Conservation (phyloP, 352 stramenopile genomes). For the Phytophthora citrophthora region DNA sequence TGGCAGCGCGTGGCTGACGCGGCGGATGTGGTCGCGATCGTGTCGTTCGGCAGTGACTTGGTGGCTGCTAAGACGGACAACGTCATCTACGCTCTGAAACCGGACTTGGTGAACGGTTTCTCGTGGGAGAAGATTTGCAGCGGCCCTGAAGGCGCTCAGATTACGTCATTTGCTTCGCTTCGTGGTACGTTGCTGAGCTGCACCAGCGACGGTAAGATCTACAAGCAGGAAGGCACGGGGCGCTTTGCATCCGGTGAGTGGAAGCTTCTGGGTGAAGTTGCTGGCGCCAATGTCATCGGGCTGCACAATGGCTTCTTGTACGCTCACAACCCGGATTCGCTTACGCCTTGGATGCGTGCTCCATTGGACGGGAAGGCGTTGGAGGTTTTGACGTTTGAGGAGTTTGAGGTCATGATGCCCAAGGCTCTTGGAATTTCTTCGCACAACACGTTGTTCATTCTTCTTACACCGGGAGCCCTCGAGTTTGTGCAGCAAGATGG, state of each 20-base stretch:
- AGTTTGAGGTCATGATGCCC: slow-evolving; percentile 30
- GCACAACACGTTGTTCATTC: slow-evolving; percentile 77
- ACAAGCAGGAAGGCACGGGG: slow-evolving; percentile 71
- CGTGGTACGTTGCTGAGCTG: slow-evolving; percentile 70
- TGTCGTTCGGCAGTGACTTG: slow-evolving; percentile 81
- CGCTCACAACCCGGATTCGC: slow-evolving; percentile 32
- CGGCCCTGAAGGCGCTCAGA: slow-evolving; percentile 42
- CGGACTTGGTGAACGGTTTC: slow-evolving; percentile 27
- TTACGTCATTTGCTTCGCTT: slow-evolving; percentile 73
- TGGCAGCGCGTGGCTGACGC: slow-evolving; percentile 59
- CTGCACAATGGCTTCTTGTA: slow-evolving; percentile 84
- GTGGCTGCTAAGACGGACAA: slow-evolving; percentile 67
- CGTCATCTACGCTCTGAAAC: slow-evolving; percentile 57
- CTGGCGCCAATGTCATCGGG: slow-evolving; percentile 52
- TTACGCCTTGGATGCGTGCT: slow-evolving; percentile 57
- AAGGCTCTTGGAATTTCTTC: slow-evolving; percentile 67
- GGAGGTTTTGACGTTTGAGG: slow-evolving; percentile 58
- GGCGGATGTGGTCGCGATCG: slow-evolving; percentile 55
- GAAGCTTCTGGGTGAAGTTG: slow-evolving; percentile 56
- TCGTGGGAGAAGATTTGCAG: slow-evolving; percentile 62
- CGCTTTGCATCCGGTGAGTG: slow-evolving; percentile 68
- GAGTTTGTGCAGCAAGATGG: slow-evolving; percentile 47
- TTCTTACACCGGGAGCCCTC: slow-evolving; percentile 55
- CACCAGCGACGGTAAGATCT: slow-evolving; percentile 61
- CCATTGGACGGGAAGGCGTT: slow-evolving; percentile 52